Percentiles rank a stretch among this genome's conserved stretches.
These are phyloP conservation scores for Dryas drummondii DNA, from an alignment of 306 rosid species.

Conservation along the genomic window DNA sequence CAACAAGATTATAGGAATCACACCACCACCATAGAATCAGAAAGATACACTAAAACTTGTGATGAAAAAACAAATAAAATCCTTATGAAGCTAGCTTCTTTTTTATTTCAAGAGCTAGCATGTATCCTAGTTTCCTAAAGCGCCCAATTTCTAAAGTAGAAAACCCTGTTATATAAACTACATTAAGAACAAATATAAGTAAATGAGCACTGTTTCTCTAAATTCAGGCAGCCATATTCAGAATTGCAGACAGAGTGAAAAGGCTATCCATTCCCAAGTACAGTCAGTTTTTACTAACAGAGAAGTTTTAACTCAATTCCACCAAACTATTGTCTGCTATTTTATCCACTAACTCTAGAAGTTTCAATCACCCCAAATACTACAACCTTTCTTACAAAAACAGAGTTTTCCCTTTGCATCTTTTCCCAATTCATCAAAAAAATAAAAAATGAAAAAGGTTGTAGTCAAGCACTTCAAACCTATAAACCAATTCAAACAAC, in stretches of 20 bases:
- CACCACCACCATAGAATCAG: neutral
- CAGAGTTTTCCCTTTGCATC: too few relatives aligned
- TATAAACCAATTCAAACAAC: neutral
- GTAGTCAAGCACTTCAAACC: neutral
- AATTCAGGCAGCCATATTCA: neutral
- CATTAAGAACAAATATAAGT: neutral
- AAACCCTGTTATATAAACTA: slow-evolving; percentile 1
- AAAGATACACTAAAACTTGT: neutral
- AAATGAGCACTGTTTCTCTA: neutral
- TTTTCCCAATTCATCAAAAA: neutral
- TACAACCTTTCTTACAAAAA: neutral
- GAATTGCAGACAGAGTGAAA: neutral
- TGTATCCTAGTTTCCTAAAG: neutral
- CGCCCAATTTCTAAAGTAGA: neutral
- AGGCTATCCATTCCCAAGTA: neutral
- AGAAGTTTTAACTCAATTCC: neutral
- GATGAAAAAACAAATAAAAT: neutral
- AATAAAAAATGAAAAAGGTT: neutral
- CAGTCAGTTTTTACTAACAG: neutral
- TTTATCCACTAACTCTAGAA: neutral
- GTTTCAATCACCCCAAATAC: neutral
- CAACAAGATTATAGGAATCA: neutral
- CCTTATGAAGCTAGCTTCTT: neutral
- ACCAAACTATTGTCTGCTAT: neutral
- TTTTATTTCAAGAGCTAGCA: neutral